Conservation (phyloP, 805 yeast species). For the Saturnispora dispora region DNA sequence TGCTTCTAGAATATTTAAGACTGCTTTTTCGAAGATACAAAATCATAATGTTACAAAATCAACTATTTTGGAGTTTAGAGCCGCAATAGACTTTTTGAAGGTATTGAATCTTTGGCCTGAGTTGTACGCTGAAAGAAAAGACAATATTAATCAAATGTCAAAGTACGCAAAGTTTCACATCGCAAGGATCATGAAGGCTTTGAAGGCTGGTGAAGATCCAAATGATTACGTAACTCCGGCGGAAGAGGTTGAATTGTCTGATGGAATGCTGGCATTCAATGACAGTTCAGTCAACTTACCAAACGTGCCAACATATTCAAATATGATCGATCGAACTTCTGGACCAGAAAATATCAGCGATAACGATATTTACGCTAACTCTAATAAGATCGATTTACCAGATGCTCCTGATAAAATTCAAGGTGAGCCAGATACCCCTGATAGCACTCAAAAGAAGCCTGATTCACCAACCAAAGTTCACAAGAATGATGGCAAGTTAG, state of each 20-base stretch:
- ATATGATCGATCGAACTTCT: too few species aligned
- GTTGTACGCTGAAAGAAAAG: constrained; percentile 14
- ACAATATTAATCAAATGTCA: constrained; percentile 29
- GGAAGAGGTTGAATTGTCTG: constrained; percentile 21
- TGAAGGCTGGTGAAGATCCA: constrained; percentile 45
- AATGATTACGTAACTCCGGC: constrained; percentile 41
- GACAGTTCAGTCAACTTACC: constrained; percentile 8
- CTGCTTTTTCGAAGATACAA: constrained; percentile 39
- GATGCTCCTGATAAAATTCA: constrained; percentile 16
- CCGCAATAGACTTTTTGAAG: constrained; percentile 45
- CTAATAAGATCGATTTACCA: constrained; percentile 4
- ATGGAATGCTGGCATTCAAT: constrained; percentile 3
- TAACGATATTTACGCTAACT: neutral
- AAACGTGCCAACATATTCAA: constrained; percentile 9
- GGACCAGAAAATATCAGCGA: too few species aligned
- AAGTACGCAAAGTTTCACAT: constrained; percentile 59
- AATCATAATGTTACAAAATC: constrained; percentile 33
- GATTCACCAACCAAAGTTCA: too few species aligned
- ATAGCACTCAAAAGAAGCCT: neutral
- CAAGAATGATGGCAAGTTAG: too few species aligned
- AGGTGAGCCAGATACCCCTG: constrained; percentile 25
- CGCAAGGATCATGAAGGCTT: constrained; percentile 43
- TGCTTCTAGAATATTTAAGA: constrained; percentile 48
- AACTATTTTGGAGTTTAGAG: constrained; percentile 45
- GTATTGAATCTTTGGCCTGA: constrained; percentile 38